A percentile compares a stretch with the other conserved stretches of the same genome.
These are phyloP conservation scores for Wallacemonas rigidus DNA, from an alignment of 208 protist species.

Conservation along the genomic window DNA sequence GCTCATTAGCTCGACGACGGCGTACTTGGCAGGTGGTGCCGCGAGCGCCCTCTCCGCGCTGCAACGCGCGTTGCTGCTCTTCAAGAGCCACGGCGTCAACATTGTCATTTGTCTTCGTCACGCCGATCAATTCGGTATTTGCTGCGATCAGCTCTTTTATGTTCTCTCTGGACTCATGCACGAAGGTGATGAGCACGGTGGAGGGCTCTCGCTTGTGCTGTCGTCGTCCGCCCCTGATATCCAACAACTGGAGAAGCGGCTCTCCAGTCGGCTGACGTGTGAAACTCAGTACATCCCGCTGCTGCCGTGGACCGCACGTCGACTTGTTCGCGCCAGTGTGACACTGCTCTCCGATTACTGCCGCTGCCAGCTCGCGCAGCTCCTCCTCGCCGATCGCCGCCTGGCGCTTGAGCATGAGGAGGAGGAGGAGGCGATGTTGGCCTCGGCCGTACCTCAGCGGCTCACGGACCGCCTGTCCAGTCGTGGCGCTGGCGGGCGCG, in stretches of 20 bases:
- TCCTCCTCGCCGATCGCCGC: constrained; percentile 9
- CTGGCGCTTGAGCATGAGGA: constrained; percentile 11
- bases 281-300: constrained; percentile 78
- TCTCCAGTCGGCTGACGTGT: constrained; percentile 83
- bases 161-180: constrained; percentile 87
- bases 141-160: constrained; percentile 86
- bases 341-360: constrained; percentile 35
- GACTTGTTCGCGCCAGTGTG: constrained; percentile 55
- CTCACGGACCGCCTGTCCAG: too few species aligned
- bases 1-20: constrained; percentile 64
- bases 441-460: neutral
- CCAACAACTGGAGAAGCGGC: constrained; percentile 77
- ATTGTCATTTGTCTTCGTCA: constrained; percentile 76
- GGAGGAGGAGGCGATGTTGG: constrained; percentile 14
- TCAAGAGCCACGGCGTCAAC: constrained; percentile 65
- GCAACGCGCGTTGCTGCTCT: constrained; percentile 67
- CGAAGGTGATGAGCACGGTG: constrained; percentile 56
- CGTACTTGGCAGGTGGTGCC: constrained; percentile 53
- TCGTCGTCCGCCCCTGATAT: constrained; percentile 71
- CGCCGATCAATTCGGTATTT: constrained; percentile 74
- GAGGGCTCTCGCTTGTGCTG: constrained; percentile 71
- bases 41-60: constrained; percentile 74
- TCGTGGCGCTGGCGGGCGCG: too few species aligned
- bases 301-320: constrained; percentile 59
- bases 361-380: constrained; percentile 18